Conservation (phyloP, 306 rosid genomes). For the Psophocarpus tetragonolobus region DNA sequence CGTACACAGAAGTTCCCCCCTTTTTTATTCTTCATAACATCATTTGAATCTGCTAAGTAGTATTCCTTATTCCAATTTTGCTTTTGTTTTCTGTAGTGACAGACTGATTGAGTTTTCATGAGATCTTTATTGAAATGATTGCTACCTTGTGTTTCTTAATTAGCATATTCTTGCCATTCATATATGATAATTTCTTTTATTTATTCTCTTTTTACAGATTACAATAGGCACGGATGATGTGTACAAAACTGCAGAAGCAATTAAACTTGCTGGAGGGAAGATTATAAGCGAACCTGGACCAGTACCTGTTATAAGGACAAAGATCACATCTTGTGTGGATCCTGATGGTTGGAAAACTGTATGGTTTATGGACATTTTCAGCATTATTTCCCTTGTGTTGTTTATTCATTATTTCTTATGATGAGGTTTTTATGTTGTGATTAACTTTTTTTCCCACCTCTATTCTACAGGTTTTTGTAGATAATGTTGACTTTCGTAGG, state of each 20-base stretch:
- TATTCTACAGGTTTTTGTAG: conserved; percentile 86
- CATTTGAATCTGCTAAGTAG: conserved; percentile 11
- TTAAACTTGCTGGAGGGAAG: conserved; percentile 84
- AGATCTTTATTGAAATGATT: conserved; percentile 11
- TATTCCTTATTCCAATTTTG: not conserved
- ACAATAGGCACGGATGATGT: conserved; percentile 95
- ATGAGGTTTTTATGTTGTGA: not conserved
- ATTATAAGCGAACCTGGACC: conserved; percentile 90
- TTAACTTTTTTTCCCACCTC: not conserved
- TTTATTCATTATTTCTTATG: conserved; percentile 8
- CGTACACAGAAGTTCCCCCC: conserved; percentile 44
- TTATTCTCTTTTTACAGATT: conserved; percentile 48
- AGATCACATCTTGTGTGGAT: conserved; percentile 88
- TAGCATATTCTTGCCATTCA: not conserved
- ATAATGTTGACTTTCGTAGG: conserved; percentile 76
- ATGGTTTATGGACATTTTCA: conserved; percentile 33
- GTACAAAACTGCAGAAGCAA: conserved; percentile 88
- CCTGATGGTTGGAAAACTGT: conserved; percentile 99
- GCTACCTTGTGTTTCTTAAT: not conserved
- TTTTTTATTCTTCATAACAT: conserved; percentile 9
- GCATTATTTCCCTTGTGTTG: not conserved
- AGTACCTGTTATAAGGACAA: conserved; percentile 74
- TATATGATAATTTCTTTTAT: conserved; percentile 20
- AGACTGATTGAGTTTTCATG: not conserved
- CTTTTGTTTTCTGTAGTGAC: not conserved